A percentile compares a stretch with the other conserved stretches of the same genome.
These are phyloP conservation scores for Paralagenidium karlingii DNA, from an alignment of 352 stramenopile species.

Conservation along the genomic window DNA sequence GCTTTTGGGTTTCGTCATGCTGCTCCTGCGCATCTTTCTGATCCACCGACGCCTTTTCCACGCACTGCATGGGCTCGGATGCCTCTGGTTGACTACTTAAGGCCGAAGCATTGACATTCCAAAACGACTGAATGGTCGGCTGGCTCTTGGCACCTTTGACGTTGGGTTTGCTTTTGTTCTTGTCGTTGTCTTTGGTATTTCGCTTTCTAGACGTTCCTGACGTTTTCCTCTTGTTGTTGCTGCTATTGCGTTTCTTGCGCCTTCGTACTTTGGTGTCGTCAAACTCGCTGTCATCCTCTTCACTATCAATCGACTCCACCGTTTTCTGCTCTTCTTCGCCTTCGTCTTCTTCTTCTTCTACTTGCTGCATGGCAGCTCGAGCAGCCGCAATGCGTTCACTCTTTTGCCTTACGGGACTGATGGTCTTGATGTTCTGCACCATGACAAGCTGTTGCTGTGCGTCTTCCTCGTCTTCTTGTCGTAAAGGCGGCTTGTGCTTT, in stretches of 20 bases:
- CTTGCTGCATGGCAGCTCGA: too few relatives aligned
- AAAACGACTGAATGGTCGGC: conserved; percentile 17
- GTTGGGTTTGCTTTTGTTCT: not conserved
- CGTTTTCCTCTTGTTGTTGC: not conserved
- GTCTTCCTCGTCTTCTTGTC: too few relatives aligned
- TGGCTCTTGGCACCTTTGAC: not conserved
- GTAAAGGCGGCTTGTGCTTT: too few relatives aligned
- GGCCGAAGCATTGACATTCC: conserved; percentile 19
- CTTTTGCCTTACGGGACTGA: too few relatives aligned
- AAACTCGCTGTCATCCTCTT: conserved; percentile 61
- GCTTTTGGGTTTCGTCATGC: conserved; percentile 16
- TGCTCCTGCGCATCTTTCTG: conserved; percentile 8
- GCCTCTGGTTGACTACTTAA: conserved; percentile 13
- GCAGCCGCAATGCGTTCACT: too few relatives aligned
- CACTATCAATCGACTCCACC: conserved; percentile 60
- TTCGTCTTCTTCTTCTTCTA: too few relatives aligned
- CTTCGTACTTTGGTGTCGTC: conserved; percentile 44
- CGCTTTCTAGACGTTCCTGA: too few relatives aligned
- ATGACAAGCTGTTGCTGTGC: too few relatives aligned
- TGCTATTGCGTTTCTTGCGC: not conserved
- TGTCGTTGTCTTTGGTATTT: too few relatives aligned
- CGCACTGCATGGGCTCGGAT: conserved; percentile 7
- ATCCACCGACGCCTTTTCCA: conserved; percentile 13
- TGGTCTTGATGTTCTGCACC: too few relatives aligned
- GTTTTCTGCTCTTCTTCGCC: too few relatives aligned